Percentiles rank a stretch among this genome's conserved stretches.
phyloP scores from a whole-genome alignment of 2,329 filamentous ascomycete species.

The Bipolaris cookei region DNA sequence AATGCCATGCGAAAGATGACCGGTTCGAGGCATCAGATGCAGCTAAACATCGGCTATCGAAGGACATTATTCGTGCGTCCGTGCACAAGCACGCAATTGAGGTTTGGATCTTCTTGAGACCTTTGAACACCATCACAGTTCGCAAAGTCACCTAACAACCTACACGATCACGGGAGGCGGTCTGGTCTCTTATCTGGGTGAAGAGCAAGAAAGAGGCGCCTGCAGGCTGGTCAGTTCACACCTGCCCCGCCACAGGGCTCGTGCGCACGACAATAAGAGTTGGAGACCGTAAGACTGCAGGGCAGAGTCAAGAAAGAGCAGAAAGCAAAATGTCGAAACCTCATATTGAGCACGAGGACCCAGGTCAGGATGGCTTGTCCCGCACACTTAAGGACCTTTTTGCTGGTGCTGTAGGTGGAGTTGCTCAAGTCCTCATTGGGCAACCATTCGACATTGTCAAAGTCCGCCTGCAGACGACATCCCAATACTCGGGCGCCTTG shows the following conservation, averaged over 20 bases:
- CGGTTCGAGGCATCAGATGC: conserved; percentile 22
- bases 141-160: not conserved
- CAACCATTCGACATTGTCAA: conserved; percentile 77
- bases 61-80: conserved; percentile 22
- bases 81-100: conserved; percentile 34
- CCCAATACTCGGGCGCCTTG: conserved; percentile 78
- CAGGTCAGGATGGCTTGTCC: conserved; percentile 43
- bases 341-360: conserved; percentile 50
- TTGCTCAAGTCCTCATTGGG: conserved; percentile 92
- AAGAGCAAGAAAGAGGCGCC: conserved; percentile 2
- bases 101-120: conserved; percentile 5
- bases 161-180: not conserved
- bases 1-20: conserved; percentile 16
- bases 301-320: conserved; percentile 9
- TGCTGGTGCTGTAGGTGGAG: conserved; percentile 85
- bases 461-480: conserved; percentile 90
- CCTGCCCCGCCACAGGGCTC: conserved; percentile 15
- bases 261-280: conserved; percentile 20
- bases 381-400: conserved; percentile 82
- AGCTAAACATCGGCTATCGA: conserved; percentile 21
- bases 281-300: not conserved
- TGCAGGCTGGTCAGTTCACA: conserved; percentile 4
- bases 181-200: not conserved
- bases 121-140: conserved; percentile 3
- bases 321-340: conserved; percentile 31